Base-by-base conservation (phyloP, 2,329 filamentous ascomycete species). In the Penicillium crustosum region DNA sequence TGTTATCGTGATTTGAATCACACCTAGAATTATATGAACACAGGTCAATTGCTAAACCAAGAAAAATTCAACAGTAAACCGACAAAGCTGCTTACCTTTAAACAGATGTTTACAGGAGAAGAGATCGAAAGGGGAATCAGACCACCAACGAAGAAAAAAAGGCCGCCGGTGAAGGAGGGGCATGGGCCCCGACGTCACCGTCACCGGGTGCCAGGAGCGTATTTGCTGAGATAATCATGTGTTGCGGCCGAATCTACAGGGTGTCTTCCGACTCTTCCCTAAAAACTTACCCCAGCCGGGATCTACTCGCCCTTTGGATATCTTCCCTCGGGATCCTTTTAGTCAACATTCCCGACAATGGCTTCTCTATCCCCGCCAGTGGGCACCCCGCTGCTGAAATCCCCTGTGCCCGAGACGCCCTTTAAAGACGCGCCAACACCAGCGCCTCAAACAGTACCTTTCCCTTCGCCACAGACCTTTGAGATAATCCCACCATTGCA, bases 401-500 rank as follows among this genome's bases (percentile, higher is more conserved):
- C 68, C 41, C 72, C 71, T 19, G 66, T 63, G 43, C 73, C 70
- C 49, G 72, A 75, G 51, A 73, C 73, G 33, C 72, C 73, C 44
- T 54, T 59, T n/a, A 70, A 66, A 61, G 68, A 73, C 43, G 55
- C 66, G 49, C 58, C 61, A 57, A 58, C 69, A 44, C 49, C 49
- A 78, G 79, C 61, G 78, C 84, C 58, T 82, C 88, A 33, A 55
- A 61, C 68, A 43, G 66, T 69, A 27, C 77, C 83, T 3, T 86
- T 88, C 55, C 89, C 94, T 61, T 84, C 90, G 49, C 89, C 93
- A 29, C 88, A 93, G 74, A 86, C 86, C 49, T 91, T 97, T 78
- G 93, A 96, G 79, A 86, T 91, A 66, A 84, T 96, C 53, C 91
- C 92, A 27, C 86, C 92, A 69, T 85, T 97, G 53, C 88, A 91